Evolutionary conservation across 257 asterid species (phyloP), one percentile per base, ranked within the genome.

Genomic region (Hygrophila difformis): DNA sequence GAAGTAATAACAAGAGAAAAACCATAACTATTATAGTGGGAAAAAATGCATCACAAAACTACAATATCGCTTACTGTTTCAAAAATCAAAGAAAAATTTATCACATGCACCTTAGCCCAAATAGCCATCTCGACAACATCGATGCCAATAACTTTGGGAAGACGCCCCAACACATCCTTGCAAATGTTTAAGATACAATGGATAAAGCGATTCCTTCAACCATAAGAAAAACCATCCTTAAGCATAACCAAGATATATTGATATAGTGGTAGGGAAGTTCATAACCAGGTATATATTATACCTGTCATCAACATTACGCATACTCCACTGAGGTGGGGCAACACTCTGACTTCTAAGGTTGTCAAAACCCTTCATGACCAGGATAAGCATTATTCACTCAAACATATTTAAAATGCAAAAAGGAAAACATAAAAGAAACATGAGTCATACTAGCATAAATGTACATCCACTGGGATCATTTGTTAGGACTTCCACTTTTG

Each of bases 71-170:
- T 26, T 24, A 18, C 53, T 39, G 28, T 42, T 42, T 43, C 37
- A 53, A 54, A 31, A 26, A 33, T 36, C 39, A 44, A 51, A 57
- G 39, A 45, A 51, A 67, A 35, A 42, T 20, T 49, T 23, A 40
- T 49, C 26, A 22, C 22, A 40, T 45, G 53, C 62, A 91, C 99
- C 94, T 91, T 91, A 58, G 96, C 96, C 99, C 99, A 91, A 68
- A 91, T 88, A 73, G 99, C 99, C 99, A 91, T 91, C 89, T 91
- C 99, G 65, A 91, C 96, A 51, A 91, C 96, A 64, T 86, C 99
- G 54, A 91, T 73, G 53, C 99, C 99, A 29, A 82, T 83, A 61
- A 91, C 93, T 79, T 91, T 91, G 22, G 99, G 99, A 31, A 86
- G 77, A 65, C 77, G 96, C 20, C 93, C 96, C 74, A 82, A 58